These are phyloP conservation scores for Tylopilus microsporus DNA, from an alignment of 1,284 basidiomycete species.

Conservation along the genomic window DNA sequence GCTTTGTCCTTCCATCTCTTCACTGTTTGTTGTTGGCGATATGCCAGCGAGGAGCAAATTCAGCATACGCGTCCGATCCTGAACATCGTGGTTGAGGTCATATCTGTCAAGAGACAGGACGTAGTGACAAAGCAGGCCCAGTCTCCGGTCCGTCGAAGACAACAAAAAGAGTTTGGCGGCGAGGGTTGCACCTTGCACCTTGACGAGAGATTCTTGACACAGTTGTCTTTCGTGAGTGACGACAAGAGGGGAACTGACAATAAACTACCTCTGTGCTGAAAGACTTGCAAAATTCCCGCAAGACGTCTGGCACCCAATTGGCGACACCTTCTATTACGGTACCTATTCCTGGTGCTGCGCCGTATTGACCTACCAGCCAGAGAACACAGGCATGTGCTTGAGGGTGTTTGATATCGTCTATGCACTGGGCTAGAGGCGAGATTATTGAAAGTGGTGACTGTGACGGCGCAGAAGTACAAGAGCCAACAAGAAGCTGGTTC, in stretches of 20 bases:
- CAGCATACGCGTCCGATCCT: slow-evolving; percentile 82
- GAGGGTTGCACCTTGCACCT: slow-evolving; percentile 78
- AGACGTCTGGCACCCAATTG: slow-evolving; percentile 80
- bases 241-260: neutral
- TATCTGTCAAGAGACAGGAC: slow-evolving; percentile 83
- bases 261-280: slow-evolving; percentile 64
- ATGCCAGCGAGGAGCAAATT: slow-evolving; percentile 55
- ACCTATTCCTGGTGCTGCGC: slow-evolving; percentile 36
- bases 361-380: slow-evolving; percentile 89
- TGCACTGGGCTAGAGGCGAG: slow-evolving; percentile 63
- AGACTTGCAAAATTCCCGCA: slow-evolving; percentile 69
- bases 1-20: slow-evolving; percentile 37
- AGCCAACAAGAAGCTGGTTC: slow-evolving; percentile 41
- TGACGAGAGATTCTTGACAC: slow-evolving; percentile 61
- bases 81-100: slow-evolving; percentile 81
- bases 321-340: slow-evolving; percentile 48
- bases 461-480: slow-evolving; percentile 23
- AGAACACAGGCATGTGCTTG: slow-evolving; percentile 79
- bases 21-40: slow-evolving; percentile 33
- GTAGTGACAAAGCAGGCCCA: slow-evolving; percentile 61
- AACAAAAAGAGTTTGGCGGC: slow-evolving; percentile 77
- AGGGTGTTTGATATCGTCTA: slow-evolving; percentile 75
- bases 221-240: neutral
- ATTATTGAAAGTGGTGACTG: slow-evolving; percentile 65
- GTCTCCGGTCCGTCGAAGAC: slow-evolving; percentile 49